Evolutionary conservation across 306 rosid species (phyloP).

Genomic region (Lupinus albus): DNA sequence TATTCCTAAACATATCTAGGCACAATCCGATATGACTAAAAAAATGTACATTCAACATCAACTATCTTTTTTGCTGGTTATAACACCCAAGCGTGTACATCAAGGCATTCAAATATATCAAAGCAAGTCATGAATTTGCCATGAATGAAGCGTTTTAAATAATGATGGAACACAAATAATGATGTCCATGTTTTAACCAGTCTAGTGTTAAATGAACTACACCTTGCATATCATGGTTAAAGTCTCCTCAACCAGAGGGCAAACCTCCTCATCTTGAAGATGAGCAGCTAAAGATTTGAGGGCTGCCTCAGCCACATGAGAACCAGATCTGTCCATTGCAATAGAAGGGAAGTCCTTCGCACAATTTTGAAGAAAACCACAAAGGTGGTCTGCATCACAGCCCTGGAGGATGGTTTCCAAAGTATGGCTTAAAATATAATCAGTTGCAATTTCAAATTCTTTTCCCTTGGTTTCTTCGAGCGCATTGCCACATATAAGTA

Average conservation of each 20-base stretch:
- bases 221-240: conserved; percentile 74
- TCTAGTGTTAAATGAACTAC: background rate
- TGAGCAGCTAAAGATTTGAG: conserved; percentile 64
- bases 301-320: conserved; percentile 86
- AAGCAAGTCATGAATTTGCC: conserved; percentile 2
- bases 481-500: conserved; percentile 77
- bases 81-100: background rate
- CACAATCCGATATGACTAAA: background rate
- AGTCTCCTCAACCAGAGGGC: conserved; percentile 61
- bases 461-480: conserved; percentile 81
- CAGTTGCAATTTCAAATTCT: conserved; percentile 85
- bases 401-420: conserved; percentile 77
- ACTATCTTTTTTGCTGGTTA: conserved; percentile 7
- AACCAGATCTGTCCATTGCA: conserved; percentile 89
- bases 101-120: background rate
- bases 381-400: conserved; percentile 59
- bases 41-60: background rate
- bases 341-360: conserved; percentile 65
- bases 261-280: conserved; percentile 55
- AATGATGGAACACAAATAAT: background rate
- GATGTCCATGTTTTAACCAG: background rate
- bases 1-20: conserved; percentile 7
- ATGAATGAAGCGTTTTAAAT: too few species aligned
- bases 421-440: conserved; percentile 87
- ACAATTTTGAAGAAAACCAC: conserved; percentile 63